Conservation (phyloP, 768 basidiomycete species). For the Mycena galopus region DNA sequence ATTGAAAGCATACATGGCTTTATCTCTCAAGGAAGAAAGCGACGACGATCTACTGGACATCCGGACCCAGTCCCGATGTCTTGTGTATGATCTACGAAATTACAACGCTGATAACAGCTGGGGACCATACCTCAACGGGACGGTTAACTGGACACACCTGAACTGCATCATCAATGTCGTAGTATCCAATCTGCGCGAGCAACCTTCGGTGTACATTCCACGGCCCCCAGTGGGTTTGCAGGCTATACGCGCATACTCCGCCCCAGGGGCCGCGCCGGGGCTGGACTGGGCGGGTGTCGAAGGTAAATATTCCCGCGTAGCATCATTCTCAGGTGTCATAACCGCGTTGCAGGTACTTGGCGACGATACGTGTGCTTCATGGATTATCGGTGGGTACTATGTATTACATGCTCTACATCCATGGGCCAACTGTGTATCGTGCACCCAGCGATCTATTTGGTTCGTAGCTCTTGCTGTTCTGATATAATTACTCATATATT, state of each 20-base stretch:
- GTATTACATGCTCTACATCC: not conserved
- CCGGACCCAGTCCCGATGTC: slow-evolving; percentile 58
- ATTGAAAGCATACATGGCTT: slow-evolving; percentile 63
- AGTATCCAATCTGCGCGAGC: slow-evolving; percentile 64
- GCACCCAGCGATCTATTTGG: slow-evolving; percentile 57
- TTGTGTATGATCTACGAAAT: slow-evolving; percentile 75
- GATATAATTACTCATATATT: not conserved
- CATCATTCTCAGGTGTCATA: not conserved
- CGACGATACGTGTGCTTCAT: slow-evolving; percentile 80
- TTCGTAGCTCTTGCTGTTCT: slow-evolving; percentile 38
- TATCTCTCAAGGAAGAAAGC: slow-evolving; percentile 53
- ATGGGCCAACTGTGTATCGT: not conserved
- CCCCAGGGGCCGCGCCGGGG: slow-evolving; percentile 54
- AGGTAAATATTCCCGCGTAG: slow-evolving; percentile 47
- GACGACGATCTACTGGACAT: slow-evolving; percentile 54
- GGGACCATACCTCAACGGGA: slow-evolving; percentile 67
- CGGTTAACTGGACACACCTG: slow-evolving; percentile 74
- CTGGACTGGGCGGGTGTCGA: slow-evolving; percentile 83
- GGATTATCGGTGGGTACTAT: slow-evolving; percentile 75
- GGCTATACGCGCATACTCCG: slow-evolving; percentile 67
- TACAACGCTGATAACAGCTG: slow-evolving; percentile 64
- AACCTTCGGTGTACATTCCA: slow-evolving; percentile 52
- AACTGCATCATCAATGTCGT: slow-evolving; percentile 71
- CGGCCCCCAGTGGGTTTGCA: slow-evolving; percentile 66
- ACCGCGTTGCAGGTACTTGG: slow-evolving; percentile 66